Evolutionary conservation across 148 eudicot genomes (phyloP).

Genomic region (Camellia sinensis): DNA sequence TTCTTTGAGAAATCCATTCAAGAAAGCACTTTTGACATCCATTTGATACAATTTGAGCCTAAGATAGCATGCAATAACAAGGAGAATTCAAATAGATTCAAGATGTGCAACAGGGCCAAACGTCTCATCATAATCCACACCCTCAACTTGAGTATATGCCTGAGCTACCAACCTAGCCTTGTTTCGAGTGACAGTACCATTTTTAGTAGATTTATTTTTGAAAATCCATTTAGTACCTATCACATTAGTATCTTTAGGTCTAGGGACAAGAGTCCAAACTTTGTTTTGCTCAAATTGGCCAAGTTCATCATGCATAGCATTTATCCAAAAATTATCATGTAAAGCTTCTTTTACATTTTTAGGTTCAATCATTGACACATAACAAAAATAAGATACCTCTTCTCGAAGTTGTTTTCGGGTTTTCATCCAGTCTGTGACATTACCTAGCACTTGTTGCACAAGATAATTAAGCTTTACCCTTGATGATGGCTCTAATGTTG

Average conservation of each 20-base stretch:
- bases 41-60: not conserved
- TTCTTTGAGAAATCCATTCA: too few species aligned
- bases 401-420: not conserved
- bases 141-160: too few species aligned
- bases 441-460: not conserved
- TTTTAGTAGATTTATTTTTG: too few species aligned
- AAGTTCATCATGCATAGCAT: not conserved
- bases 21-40: not conserved
- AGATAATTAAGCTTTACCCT: not conserved
- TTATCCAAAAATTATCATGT: not conserved
- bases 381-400: not conserved
- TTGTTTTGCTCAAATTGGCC: not conserved
- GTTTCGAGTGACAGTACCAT: too few species aligned
- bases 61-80: not conserved
- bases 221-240: too few species aligned
- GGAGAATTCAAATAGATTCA: too few species aligned
- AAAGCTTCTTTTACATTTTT: not conserved
- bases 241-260: not conserved
- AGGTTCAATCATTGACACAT: not conserved
- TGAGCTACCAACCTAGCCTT: too few species aligned
- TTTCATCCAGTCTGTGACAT: not conserved
- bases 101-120: too few species aligned
- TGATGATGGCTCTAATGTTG: not conserved
- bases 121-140: too few species aligned
- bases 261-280: not conserved